Evolutionary conservation across 2,329 filamentous ascomycete species (phyloP).

Genomic region (Aspergillus sp.): DNA sequence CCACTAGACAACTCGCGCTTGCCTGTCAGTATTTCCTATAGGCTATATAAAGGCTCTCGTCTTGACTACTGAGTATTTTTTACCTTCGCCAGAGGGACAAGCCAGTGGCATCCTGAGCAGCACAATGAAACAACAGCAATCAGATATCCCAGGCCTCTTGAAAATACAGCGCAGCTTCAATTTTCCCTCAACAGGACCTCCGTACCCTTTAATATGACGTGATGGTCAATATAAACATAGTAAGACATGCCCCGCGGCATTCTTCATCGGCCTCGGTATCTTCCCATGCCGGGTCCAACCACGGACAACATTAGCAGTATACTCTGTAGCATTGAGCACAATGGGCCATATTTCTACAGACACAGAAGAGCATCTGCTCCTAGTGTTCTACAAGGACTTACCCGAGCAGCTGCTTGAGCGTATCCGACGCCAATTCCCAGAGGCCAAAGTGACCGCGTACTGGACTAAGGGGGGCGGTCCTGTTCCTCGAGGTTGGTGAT

Average conservation of each 20-base stretch:
- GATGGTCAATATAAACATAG: too few relatives aligned
- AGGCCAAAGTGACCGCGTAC: constrained; percentile 13
- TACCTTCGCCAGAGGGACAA: too few relatives aligned
- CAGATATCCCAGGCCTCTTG: not conserved
- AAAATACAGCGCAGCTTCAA: not conserved
- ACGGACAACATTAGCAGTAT: too few relatives aligned
- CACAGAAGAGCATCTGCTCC: constrained; percentile 15
- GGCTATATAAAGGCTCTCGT: not conserved
- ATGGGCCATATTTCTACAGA: constrained; percentile 17
- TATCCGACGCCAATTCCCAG: constrained; percentile 16
- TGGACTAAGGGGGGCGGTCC: constrained; percentile 5
- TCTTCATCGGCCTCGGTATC: too few relatives aligned
- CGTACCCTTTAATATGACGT: too few relatives aligned
- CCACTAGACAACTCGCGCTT: not conserved
- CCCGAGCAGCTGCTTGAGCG: constrained; percentile 9
- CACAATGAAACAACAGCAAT: too few relatives aligned
- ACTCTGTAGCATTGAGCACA: not conserved
- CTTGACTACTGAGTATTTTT: not conserved
- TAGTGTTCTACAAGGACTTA: constrained; percentile 13
- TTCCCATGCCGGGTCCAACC: too few relatives aligned
- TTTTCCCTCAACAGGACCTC: too few relatives aligned
- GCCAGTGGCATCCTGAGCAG: too few relatives aligned
- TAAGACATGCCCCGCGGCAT: too few relatives aligned
- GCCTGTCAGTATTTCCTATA: not conserved
- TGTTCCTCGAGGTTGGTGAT: constrained; percentile 15